Evolutionary conservation across 2,329 filamentous ascomycete species (phyloP), one percentile per base, ranked within the genome.

Genomic region (Trichophyton rubrum): DNA sequence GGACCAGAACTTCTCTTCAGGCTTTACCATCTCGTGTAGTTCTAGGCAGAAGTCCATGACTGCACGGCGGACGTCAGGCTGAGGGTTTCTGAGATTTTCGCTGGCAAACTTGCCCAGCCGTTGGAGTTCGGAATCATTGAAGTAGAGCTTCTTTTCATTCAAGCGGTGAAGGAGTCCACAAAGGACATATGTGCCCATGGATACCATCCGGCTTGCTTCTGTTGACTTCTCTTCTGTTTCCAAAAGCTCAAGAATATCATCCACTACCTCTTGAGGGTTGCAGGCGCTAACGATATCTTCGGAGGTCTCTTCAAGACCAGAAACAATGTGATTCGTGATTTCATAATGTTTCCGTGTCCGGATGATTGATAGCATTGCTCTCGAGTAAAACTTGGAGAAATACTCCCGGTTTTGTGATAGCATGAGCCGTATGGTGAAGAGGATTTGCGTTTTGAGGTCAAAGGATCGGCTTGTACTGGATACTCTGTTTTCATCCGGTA

Each of bases 401-500:
- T 68, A 67, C 43, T 69, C 62, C 11, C 68, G 66, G 41, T 72
- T 74, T 33, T 74, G 66, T n/a, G 66, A 60, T 56, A 75, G 68
- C 68, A 77, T 71, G 38, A 72, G 66, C 13, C 73, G 71, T 43
- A 77, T 69, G 5, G 74, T 76, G 22, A 72, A 67, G 27, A 77
- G 64, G n/a, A 75, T 69, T 59, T 77, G 74, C 2, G 72, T 74
- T 60, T 76, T 77, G 55, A 74, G 63, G 53, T 77, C 74, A 43
- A 69, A 60, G 8, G 68, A 61, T 20, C 66, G 63, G 35, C 63
- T 62, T 15, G 64, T 59, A 24, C 35, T 58, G 40, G 68, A 62
- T 35, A 68, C 63, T 56, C 68, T 70, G 35, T 70, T 61, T 11
- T 41, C 70, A 4, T 68, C 66, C 0, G 68, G 64, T 8, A 66